Evolutionary conservation across 768 basidiomycete genomes (phyloP).

Genomic region (Lactifluus echinatus): DNA sequence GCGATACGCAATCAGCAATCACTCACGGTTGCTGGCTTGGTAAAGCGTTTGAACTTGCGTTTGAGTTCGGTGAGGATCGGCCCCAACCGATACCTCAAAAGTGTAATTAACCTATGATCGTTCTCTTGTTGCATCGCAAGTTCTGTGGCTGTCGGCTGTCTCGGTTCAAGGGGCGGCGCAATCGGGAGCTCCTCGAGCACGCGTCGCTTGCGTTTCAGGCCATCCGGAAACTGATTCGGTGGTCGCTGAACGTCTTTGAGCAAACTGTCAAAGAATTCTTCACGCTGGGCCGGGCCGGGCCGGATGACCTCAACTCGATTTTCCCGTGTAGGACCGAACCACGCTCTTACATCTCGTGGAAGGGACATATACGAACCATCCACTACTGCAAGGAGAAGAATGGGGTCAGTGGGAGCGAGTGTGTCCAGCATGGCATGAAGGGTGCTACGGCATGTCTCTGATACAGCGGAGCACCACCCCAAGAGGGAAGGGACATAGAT

Average conservation of each 20-base stretch:
- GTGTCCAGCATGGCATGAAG: constrained; percentile 88
- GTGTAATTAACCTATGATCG: constrained; percentile 67
- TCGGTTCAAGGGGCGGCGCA: constrained; percentile 84
- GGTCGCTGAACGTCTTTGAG: constrained; percentile 61
- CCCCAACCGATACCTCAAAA: constrained; percentile 86
- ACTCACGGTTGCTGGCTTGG: constrained; percentile 67
- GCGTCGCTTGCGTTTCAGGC: constrained; percentile 72
- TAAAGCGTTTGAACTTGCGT: constrained; percentile 87
- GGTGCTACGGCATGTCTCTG: constrained; percentile 77
- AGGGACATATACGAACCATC: constrained; percentile 66
- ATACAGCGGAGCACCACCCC: constrained; percentile 78
- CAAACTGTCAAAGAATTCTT: constrained; percentile 67
- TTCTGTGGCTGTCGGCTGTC: constrained; percentile 74
- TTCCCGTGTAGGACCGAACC: constrained; percentile 79
- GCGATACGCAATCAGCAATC: neutral
- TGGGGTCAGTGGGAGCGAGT: constrained; percentile 83
- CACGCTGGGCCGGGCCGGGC: constrained; percentile 50
- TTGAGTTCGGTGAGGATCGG: constrained; percentile 84
- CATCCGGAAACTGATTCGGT: constrained; percentile 86
- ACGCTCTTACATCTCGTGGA: constrained; percentile 74
- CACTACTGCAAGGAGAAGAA: constrained; percentile 85
- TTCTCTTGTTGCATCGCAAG: constrained; percentile 74
- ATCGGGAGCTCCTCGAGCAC: constrained; percentile 78
- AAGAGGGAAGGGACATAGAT: constrained; percentile 88
- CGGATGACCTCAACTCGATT: constrained; percentile 57